Evolutionary conservation across 257 asterid species (phyloP).

Genomic region (Marsdenia floribunda): DNA sequence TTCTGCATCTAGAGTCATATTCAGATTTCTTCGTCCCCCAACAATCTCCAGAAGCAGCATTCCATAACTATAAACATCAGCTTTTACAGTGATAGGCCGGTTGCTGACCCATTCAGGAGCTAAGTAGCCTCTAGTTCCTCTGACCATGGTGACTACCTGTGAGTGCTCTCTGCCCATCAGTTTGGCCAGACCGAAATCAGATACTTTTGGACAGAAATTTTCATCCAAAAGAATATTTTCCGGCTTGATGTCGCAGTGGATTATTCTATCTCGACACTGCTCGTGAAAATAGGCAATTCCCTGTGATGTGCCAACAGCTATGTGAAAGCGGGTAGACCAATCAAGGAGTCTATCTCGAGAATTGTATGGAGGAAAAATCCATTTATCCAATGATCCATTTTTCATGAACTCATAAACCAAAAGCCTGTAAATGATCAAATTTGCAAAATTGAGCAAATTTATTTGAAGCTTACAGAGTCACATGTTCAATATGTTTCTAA

Average conservation of each 20-base stretch:
- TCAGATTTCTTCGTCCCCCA: conserved; percentile 87
- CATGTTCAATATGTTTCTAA: neutral
- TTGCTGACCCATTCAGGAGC: conserved; percentile 94
- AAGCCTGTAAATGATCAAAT: conserved; percentile 47
- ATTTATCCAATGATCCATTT: conserved; percentile 80
- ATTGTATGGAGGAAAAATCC: conserved; percentile 62
- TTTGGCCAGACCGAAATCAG: conserved; percentile 91
- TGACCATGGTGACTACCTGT: conserved; percentile 70
- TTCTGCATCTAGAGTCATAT: conserved; percentile 68
- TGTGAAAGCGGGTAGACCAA: conserved; percentile 70
- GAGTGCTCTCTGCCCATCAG: conserved; percentile 95
- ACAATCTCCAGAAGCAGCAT: conserved; percentile 83
- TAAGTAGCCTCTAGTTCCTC: conserved; percentile 84
- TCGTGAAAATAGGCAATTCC: conserved; percentile 92
- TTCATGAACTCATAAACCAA: conserved; percentile 91
- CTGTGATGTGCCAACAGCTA: conserved; percentile 80
- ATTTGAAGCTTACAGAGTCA: neutral
- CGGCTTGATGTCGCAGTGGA: conserved; percentile 91
- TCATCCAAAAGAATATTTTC: conserved; percentile 86
- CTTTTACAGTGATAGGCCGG: conserved; percentile 80
- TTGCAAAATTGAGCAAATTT: neutral
- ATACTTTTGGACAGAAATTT: conserved; percentile 75
- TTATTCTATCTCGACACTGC: conserved; percentile 82
- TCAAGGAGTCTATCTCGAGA: conserved; percentile 40
- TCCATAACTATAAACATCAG: conserved; percentile 89